Conservation (phyloP, 495 filamentous ascomycete genomes). For the Hypoxylon trugodes region DNA sequence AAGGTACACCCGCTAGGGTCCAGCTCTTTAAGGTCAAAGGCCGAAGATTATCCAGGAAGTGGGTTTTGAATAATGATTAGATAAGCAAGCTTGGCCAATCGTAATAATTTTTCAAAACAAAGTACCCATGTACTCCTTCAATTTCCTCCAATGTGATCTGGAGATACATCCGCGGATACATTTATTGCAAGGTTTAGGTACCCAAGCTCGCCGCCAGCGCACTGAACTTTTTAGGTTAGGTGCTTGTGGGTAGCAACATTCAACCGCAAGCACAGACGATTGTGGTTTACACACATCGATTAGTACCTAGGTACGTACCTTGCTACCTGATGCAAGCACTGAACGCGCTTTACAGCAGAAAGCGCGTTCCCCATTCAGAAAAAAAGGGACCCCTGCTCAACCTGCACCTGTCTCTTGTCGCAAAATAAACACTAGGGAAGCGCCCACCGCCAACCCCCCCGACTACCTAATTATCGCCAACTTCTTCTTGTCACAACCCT, state of each 20-base stretch:
- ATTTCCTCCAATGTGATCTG: too few species aligned
- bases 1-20: slow-evolving; percentile 12
- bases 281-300: not conserved
- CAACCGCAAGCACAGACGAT: slow-evolving; percentile 1
- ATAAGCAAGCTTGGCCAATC: too few species aligned
- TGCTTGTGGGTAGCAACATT: too few species aligned
- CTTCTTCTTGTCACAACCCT: slow-evolving; percentile 3
- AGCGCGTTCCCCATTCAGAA: slow-evolving; percentile 38
- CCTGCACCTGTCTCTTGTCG: slow-evolving; percentile 8
- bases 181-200: too few species aligned
- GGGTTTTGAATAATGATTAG: too few species aligned
- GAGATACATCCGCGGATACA: too few species aligned
- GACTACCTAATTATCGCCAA: too few species aligned
- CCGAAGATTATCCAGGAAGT: too few species aligned
- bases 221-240: too few species aligned
- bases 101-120: not conserved
- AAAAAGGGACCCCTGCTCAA: slow-evolving; percentile 29
- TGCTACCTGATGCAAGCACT: slow-evolving; percentile 44
- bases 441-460: slow-evolving; percentile 32
- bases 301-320: slow-evolving; percentile 1
- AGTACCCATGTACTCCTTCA: too few species aligned
- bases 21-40: not conserved
- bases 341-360: slow-evolving; percentile 41
- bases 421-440: slow-evolving; percentile 33
- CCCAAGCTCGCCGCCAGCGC: too few species aligned